Percentiles rank a stretch among this genome's conserved stretches.
Conservation (phyloP, 441 rosid genomes). For the Erodium texanum region DNA sequence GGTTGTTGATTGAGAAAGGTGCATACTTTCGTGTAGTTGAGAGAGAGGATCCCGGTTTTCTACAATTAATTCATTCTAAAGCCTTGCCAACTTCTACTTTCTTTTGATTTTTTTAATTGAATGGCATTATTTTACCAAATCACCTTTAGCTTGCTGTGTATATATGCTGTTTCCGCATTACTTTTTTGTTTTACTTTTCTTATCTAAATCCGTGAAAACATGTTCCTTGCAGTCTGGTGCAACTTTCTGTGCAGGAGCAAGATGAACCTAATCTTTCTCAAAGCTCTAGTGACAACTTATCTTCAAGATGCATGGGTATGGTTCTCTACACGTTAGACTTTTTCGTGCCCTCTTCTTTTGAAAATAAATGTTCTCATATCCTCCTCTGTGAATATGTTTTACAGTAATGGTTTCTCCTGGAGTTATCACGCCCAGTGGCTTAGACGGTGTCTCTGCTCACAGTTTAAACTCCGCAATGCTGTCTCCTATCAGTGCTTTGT, state of each 20-base stretch:
- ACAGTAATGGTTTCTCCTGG: conserved; percentile 32
- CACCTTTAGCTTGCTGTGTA: neutral
- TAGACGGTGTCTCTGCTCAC: conserved; percentile 36
- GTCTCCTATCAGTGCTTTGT: conserved; percentile 32
- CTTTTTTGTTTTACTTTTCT: neutral
- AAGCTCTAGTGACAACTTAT: conserved; percentile 40
- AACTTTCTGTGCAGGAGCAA: conserved; percentile 44
- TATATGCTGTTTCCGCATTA: neutral
- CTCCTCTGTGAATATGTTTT: conserved; percentile 14
- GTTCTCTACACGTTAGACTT: conserved; percentile 13
- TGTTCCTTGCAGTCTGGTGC: conserved; percentile 39
- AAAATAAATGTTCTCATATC: neutral
- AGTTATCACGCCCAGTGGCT: conserved; percentile 27
- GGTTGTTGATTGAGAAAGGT: too few relatives aligned
- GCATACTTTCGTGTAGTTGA: too few relatives aligned
- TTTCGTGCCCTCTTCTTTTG: conserved; percentile 16
- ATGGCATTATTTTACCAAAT: conserved; percentile 4
- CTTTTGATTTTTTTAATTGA: neutral
- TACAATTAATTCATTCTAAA: neutral
- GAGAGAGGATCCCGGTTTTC: too few relatives aligned
- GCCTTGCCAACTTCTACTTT: neutral
- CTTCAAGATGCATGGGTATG: conserved; percentile 53
- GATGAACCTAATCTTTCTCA: conserved; percentile 38
- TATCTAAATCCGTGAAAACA: conserved; percentile 1
- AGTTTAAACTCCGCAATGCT: conserved; percentile 25